phyloP scores from a whole-genome alignment of 2,329 filamentous ascomycete species.

The Cytospora schulzeri region DNA sequence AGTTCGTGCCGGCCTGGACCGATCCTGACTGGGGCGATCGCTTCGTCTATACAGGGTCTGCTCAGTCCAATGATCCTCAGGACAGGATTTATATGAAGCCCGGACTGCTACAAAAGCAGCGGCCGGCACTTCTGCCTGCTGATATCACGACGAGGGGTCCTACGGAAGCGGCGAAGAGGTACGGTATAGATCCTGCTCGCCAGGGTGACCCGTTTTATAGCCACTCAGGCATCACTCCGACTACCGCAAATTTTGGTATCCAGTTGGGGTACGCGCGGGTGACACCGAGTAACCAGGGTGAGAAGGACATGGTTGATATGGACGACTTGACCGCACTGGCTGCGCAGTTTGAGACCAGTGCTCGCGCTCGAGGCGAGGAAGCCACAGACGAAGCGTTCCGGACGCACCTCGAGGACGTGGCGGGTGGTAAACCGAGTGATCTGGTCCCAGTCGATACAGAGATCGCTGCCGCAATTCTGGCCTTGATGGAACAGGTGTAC shows the following conservation, averaged over 20 bases:
- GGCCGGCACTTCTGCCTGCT: slow-evolving; percentile 16
- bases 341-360: neutral
- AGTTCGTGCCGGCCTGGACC: slow-evolving; percentile 26
- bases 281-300: neutral
- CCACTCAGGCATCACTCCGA: slow-evolving; percentile 17
- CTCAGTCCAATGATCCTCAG: neutral
- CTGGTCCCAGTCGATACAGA: neutral
- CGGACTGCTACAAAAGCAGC: slow-evolving; percentile 7
- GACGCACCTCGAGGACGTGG: neutral
- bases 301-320: neutral
- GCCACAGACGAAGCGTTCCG: slow-evolving; percentile 8
- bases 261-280: neutral
- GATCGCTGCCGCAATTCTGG: slow-evolving; percentile 3
- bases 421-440: neutral
- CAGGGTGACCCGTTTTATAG: neutral
- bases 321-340: slow-evolving; percentile 4
- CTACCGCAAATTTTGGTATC: neutral
- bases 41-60: slow-evolving; percentile 1
- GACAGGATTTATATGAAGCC: slow-evolving; percentile 7
- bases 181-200: slow-evolving; percentile 6
- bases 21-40: slow-evolving; percentile 21
- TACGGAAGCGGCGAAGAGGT: slow-evolving; percentile 20
- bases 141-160: slow-evolving; percentile 8
- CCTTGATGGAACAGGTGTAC: neutral
- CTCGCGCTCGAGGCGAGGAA: neutral